Conservation (phyloP, 768 basidiomycete genomes). For the Mycena rebaudengoi region DNA sequence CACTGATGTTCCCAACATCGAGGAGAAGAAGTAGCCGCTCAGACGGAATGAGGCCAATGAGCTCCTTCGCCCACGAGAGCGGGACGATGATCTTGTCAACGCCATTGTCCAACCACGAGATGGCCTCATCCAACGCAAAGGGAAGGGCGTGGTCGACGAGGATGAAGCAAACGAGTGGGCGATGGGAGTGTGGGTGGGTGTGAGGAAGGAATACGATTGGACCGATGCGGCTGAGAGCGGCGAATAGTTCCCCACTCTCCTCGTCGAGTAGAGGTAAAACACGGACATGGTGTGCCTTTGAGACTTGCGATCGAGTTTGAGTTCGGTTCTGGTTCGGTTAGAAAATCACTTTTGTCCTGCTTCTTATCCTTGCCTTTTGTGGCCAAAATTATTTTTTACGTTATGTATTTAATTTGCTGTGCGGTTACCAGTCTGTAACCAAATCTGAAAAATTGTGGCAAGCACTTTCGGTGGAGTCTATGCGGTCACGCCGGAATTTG, state of each 20-base stretch:
- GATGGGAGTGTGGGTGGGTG: constrained; percentile 39
- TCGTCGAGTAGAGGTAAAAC: constrained; percentile 68
- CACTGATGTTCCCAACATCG: constrained; percentile 75
- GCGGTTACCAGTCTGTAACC: no score
- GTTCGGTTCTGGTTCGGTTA: not conserved
- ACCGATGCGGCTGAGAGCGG: constrained; percentile 75
- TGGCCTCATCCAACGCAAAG: constrained; percentile 61
- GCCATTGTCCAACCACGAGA: constrained; percentile 78
- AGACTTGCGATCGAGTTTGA: not conserved
- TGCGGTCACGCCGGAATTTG: no score
- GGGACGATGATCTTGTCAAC: constrained; percentile 83
- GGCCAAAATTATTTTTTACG: no score
- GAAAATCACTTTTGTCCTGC: not conserved
- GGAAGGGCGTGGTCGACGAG: constrained; percentile 61
- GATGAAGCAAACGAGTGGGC: constrained; percentile 55
- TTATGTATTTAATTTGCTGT: no score
- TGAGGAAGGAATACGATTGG: constrained; percentile 66
- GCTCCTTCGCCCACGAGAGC: constrained; percentile 68
- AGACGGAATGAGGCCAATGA: constrained; percentile 73
- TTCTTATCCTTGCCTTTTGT: no score
- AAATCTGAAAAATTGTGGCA: no score
- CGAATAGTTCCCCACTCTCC: constrained; percentile 56
- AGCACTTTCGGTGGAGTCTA: no score
- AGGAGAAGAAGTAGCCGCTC: constrained; percentile 81
- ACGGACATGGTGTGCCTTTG: constrained; percentile 47